Percentiles rank a stretch among this genome's conserved stretches.
Evolutionary conservation across 805 yeast species (phyloP).

Genomic region (Metschnikowia matae): DNA sequence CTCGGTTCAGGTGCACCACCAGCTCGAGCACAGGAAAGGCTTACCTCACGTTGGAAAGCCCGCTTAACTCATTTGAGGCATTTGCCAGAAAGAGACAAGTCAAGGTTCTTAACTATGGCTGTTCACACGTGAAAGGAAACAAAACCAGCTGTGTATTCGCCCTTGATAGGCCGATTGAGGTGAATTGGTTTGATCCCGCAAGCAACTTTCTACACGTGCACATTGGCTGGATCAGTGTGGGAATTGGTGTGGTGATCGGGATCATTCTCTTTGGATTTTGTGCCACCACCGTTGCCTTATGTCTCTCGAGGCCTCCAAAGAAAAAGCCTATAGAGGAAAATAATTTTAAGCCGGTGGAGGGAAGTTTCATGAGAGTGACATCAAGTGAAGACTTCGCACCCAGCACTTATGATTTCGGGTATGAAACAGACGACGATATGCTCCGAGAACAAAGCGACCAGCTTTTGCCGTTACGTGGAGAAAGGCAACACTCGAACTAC

Average conservation of each 20-base stretch:
- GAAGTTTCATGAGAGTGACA: constrained; percentile 37
- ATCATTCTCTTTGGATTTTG: constrained; percentile 36
- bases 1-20: constrained; percentile 12
- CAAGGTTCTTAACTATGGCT: constrained; percentile 56
- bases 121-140: constrained; percentile 33
- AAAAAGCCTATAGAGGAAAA: constrained; percentile 5
- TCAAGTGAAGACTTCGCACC: constrained; percentile 25
- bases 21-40: constrained; percentile 13
- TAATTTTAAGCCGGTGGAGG: constrained; percentile 15
- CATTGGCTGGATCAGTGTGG: constrained; percentile 64
- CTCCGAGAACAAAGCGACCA: constrained; percentile 28
- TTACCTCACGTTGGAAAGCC: constrained; percentile 8
- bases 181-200: constrained; percentile 53
- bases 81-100: constrained; percentile 50
- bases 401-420: constrained; percentile 31
- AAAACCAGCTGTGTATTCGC: constrained; percentile 53
- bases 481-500: constrained; percentile 4
- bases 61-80: neutral
- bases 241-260: constrained; percentile 64
- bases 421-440: constrained; percentile 42
- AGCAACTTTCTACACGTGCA: constrained; percentile 50
- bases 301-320: constrained; percentile 11
- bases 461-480: constrained; percentile 25
- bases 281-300: constrained; percentile 17
- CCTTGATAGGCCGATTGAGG: constrained; percentile 63